Conservation (phyloP, 2,329 filamentous ascomycete species). For the Orbilia javanica region DNA sequence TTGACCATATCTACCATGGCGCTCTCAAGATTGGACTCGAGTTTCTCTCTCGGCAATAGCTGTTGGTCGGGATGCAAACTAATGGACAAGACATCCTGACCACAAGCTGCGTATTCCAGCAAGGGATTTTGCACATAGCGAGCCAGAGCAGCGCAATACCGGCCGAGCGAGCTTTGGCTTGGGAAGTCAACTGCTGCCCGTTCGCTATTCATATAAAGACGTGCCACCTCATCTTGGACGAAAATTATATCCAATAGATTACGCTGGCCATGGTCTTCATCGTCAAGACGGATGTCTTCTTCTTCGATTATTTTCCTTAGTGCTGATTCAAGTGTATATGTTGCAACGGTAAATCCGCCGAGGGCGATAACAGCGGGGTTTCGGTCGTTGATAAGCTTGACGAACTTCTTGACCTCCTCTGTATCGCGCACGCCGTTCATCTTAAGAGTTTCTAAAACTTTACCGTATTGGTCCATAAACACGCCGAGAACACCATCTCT, state of each 20-base stretch:
- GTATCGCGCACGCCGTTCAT: constrained; percentile 82
- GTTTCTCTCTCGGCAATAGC: constrained; percentile 86
- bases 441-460: constrained; percentile 88
- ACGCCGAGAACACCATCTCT: constrained; percentile 87
- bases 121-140: constrained; percentile 95
- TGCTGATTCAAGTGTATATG: constrained; percentile 84
- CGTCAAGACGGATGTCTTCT: constrained; percentile 72
- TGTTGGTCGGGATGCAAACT: constrained; percentile 91
- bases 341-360: constrained; percentile 88
- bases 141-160: constrained; percentile 90
- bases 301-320: constrained; percentile 82
- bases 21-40: constrained; percentile 88
- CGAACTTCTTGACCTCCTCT: constrained; percentile 76
- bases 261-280: constrained; percentile 79
- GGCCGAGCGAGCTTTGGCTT: constrained; percentile 79
- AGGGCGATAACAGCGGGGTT: constrained; percentile 91
- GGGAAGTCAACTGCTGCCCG: constrained; percentile 85
- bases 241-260: constrained; percentile 89
- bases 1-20: constrained; percentile 99
- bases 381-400: constrained; percentile 81
- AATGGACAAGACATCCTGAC: constrained; percentile 86
- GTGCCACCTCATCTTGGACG: constrained; percentile 96
- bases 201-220: constrained; percentile 91
- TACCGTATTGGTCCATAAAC: constrained; percentile 92
- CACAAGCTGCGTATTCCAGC: constrained; percentile 94